Percentiles rank a stretch among this genome's conserved stretches.
phyloP scores from a whole-genome alignment of 495 filamentous ascomycete genomes.

The Pseudotulostoma volvatum region DNA sequence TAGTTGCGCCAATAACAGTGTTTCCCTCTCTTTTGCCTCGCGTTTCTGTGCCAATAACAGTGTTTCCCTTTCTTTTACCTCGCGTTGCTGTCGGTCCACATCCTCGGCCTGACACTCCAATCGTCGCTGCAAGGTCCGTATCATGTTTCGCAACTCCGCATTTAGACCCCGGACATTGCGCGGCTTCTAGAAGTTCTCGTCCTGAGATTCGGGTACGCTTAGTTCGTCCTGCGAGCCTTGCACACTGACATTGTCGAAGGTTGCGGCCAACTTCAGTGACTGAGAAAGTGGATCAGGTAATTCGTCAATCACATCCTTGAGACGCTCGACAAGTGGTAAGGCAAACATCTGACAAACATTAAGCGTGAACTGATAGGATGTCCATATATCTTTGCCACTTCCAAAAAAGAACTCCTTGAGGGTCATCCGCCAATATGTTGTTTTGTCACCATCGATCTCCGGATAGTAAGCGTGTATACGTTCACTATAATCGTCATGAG shows the following conservation, averaged over 20 bases:
- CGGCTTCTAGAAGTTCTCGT: not conserved
- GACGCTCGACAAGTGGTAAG: slow-evolving; percentile 3
- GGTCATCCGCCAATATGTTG: slow-evolving; percentile 7
- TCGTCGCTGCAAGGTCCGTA: slow-evolving; percentile 1
- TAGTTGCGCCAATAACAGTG: too few relatives aligned
- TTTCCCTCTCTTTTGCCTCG: too few relatives aligned
- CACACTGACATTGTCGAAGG: too few relatives aligned
- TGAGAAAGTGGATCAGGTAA: not conserved
- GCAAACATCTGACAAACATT: not conserved
- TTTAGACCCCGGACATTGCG: slow-evolving; percentile 1
- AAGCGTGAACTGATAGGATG: slow-evolving; percentile 1
- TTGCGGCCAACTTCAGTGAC: not conserved
- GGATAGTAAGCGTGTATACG: slow-evolving; percentile 15
- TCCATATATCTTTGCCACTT: slow-evolving; percentile 1
- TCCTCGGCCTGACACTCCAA: too few relatives aligned
- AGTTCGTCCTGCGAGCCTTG: not conserved
- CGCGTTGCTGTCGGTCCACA: too few relatives aligned
- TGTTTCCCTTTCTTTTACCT: too few relatives aligned
- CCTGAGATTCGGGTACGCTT: not conserved
- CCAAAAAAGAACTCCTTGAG: slow-evolving; percentile 1
- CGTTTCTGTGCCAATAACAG: too few relatives aligned
- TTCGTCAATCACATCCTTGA: not conserved
- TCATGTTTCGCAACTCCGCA: slow-evolving; percentile 1
- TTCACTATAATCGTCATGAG: slow-evolving; percentile 19
- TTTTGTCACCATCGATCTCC: slow-evolving; percentile 8